These are phyloP conservation scores for Sophora flavescens DNA, from an alignment of 306 rosid genomes.

Conservation along the genomic window DNA sequence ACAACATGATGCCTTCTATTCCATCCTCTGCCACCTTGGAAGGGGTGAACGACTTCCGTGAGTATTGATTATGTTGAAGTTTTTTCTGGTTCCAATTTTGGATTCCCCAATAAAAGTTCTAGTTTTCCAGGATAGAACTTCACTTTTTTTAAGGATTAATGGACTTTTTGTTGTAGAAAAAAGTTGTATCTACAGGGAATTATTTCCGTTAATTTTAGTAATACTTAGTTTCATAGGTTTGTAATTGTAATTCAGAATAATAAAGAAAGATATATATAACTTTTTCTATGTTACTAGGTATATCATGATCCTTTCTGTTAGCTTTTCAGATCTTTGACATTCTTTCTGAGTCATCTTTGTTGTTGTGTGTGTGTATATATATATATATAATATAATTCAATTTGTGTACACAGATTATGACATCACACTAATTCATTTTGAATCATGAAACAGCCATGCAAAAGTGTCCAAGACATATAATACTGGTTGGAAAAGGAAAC, in stretches of 20 bases:
- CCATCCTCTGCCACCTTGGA: conserved; percentile 45
- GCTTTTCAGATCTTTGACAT: neutral
- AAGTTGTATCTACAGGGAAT: conserved; percentile 14
- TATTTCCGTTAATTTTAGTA: neutral
- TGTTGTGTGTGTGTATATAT: neutral
- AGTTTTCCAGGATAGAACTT: conserved; percentile 55
- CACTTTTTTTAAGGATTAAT: conserved; percentile 18
- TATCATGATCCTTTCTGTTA: neutral
- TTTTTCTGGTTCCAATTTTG: conserved; percentile 20
- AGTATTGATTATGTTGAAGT: conserved; percentile 38
- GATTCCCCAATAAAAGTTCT: conserved; percentile 51
- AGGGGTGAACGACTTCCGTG: conserved; percentile 47
- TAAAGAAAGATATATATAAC: conserved; percentile 38
- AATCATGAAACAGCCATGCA: conserved; percentile 5
- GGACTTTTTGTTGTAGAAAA: conserved; percentile 3
- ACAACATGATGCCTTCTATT: conserved; percentile 48
- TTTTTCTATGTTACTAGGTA: conserved; percentile 22
- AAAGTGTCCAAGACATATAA: neutral
- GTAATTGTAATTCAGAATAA: conserved; percentile 33
- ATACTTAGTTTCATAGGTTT: conserved; percentile 33
- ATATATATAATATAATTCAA: no score
- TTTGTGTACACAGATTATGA: neutral
- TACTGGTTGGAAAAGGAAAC: neutral
- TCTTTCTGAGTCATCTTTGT: neutral
- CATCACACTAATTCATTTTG: neutral